Evolutionary conservation across 208 protist genomes (phyloP).

Genomic region (Trypanosoma avium): DNA sequence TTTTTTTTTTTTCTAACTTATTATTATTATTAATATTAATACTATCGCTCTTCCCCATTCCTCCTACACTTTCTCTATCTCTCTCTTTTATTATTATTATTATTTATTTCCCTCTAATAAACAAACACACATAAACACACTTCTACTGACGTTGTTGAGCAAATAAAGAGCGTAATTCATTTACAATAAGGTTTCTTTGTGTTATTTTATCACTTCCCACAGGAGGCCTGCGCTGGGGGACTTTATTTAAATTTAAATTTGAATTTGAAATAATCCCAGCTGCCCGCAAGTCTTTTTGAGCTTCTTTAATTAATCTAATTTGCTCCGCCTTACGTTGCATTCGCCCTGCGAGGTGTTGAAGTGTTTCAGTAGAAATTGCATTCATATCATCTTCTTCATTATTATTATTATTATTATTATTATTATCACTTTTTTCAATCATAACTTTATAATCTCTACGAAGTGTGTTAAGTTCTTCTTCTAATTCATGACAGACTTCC

Average conservation of each 20-base stretch:
- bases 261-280: no score
- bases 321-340: constrained; percentile 85
- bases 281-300: constrained; percentile 38
- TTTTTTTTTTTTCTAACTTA: not conserved
- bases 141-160: constrained; percentile 34
- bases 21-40: not conserved
- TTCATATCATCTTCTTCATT: constrained; percentile 54
- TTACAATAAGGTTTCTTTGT: constrained; percentile 72
- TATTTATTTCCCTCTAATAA: not conserved
- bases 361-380: constrained; percentile 50
- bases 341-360: constrained; percentile 54
- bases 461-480: constrained; percentile 64
- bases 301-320: constrained; percentile 65
- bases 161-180: constrained; percentile 72
- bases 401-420: no score
- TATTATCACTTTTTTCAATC: constrained; percentile 50
- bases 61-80: not conserved
- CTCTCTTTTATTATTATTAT: constrained; percentile 12
- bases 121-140: no score
- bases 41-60: not conserved
- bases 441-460: constrained; percentile 75
- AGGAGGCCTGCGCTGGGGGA: no score
- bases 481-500: constrained; percentile 66
- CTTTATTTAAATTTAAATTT: no score
- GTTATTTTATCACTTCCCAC: constrained; percentile 46